phyloP scores from a whole-genome alignment of 2,329 filamentous ascomycete genomes.

The Exophiala calicioides region DNA sequence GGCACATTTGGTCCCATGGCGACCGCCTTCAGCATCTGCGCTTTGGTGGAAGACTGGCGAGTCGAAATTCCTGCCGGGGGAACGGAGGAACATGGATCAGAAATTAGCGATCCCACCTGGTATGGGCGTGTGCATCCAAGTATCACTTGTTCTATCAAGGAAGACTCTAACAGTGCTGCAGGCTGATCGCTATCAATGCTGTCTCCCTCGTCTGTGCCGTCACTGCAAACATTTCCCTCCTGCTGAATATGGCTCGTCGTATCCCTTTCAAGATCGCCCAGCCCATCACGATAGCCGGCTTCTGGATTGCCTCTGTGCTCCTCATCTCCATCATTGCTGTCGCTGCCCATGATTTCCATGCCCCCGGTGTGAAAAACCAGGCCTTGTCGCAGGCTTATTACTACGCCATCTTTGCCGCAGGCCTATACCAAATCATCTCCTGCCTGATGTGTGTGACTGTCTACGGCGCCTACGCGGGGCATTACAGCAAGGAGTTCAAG shows the following conservation, averaged over 20 bases:
- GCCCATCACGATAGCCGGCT: slow-evolving; percentile 62
- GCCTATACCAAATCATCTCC: slow-evolving; percentile 58
- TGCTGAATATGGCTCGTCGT: slow-evolving; percentile 61
- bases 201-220: slow-evolving; percentile 57
- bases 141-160: too few species aligned
- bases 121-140: slow-evolving; percentile 29
- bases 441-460: slow-evolving; percentile 58
- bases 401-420: slow-evolving; percentile 60
- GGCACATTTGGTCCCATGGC: slow-evolving; percentile 58
- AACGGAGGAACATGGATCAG: slow-evolving; percentile 46
- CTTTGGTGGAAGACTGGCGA: slow-evolving; percentile 59
- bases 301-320: slow-evolving; percentile 55
- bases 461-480: slow-evolving; percentile 54
- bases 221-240: slow-evolving; percentile 55
- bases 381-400: slow-evolving; percentile 60
- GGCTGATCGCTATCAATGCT: slow-evolving; percentile 57
- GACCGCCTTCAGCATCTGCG: slow-evolving; percentile 57
- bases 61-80: slow-evolving; percentile 50
- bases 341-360: slow-evolving; percentile 40
- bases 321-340: slow-evolving; percentile 55
- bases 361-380: slow-evolving; percentile 43
- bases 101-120: slow-evolving; percentile 58
- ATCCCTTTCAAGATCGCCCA: slow-evolving; percentile 58
- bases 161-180: slow-evolving; percentile 25
- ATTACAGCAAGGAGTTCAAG: slow-evolving; percentile 59